Evolutionary conservation across 768 basidiomycete species (phyloP), one percentile per base, ranked within the genome.

Genomic region (Clitopilus passeckerianus): DNA sequence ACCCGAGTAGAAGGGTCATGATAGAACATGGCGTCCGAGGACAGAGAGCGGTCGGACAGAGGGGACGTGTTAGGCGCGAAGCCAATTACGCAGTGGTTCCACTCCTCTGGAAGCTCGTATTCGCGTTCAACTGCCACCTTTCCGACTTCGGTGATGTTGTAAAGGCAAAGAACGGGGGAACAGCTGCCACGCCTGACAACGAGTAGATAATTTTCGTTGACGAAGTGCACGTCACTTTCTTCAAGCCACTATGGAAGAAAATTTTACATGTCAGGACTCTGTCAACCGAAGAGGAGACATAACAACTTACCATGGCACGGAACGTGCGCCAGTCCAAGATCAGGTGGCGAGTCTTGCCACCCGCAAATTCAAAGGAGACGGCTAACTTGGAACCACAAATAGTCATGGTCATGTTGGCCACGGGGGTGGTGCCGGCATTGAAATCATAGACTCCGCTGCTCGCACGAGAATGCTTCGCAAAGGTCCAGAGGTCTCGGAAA

Each of bases 71-170:
- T 85, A 1, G 76, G 76, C 53, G 75, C 74, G 61, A 86, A 80
- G 34, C 74, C 77, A 63, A 86, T 71, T 27, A 69, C 69, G 14
- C 77, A 78, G 37, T 72, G 72, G 52, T 63, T 71, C 85, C 84
- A 87, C 27, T 73, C 72, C 37, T 74, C 75, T 1, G 86, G 83
- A 22, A 87, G 77, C 63, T 86, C 82, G 66, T 84, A 85, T 57
- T 81, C 79, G 59, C 80, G 79, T 58, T 77, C 73, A 33, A 77
- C 67, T 23, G 68, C 67, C 58, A 79, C 72, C 27, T 75, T 74
- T 16, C 69, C 68, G 53, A 82, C 71, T 58, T 80, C 72, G 22
- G 70, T 68, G 61, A 84, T 74, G 64, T 79, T 77, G 68, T 81
- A 83, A 41, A 82, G 70, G 57, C 74, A 72, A 37, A 84, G 63